These are phyloP conservation scores for Globisporangium uncinulatum DNA, from an alignment of 352 stramenopile genomes.

Conservation along the genomic window DNA sequence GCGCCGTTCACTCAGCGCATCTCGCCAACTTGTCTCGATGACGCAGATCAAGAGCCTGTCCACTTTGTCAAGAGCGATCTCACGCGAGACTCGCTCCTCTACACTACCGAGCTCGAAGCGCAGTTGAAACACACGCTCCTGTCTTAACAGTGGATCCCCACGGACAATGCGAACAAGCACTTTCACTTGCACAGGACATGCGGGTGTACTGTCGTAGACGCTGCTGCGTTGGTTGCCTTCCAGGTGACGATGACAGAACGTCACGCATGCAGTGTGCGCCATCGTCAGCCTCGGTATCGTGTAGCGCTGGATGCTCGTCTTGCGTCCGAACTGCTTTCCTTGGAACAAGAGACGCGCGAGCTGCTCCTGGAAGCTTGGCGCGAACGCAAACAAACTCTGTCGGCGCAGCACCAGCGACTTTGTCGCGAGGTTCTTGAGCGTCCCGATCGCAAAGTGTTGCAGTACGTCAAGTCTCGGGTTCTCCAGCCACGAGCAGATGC, in stretches of 20 bases:
- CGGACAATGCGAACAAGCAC: constrained; percentile 1
- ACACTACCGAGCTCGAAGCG: neutral
- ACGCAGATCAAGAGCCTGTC: neutral
- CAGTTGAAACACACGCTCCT: constrained; percentile 6
- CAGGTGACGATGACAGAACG: neutral
- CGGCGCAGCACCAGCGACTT: constrained; percentile 7
- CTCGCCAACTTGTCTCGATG: neutral
- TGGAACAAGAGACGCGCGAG: constrained; percentile 27
- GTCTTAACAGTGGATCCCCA: neutral
- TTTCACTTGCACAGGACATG: constrained; percentile 6
- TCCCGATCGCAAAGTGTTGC: constrained; percentile 12
- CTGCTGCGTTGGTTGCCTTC: neutral
- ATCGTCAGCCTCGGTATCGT: neutral
- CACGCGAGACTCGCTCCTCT: neutral
- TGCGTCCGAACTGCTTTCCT: constrained; percentile 11
- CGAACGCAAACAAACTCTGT: constrained; percentile 17
- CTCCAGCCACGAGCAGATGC: constrained; percentile 12
- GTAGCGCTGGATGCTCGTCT: constrained; percentile 8
- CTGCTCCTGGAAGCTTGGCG: constrained; percentile 23
- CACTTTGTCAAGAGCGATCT: constrained; percentile 4
- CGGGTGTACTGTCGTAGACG: neutral
- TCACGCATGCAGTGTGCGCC: neutral
- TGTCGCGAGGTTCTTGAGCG: constrained; percentile 14
- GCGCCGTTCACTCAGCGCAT: neutral
- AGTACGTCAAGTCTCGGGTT: constrained; percentile 9